Base-by-base conservation (phyloP, 192 early-diverging fungal genomes). In the Coemansia sp. region DNA sequence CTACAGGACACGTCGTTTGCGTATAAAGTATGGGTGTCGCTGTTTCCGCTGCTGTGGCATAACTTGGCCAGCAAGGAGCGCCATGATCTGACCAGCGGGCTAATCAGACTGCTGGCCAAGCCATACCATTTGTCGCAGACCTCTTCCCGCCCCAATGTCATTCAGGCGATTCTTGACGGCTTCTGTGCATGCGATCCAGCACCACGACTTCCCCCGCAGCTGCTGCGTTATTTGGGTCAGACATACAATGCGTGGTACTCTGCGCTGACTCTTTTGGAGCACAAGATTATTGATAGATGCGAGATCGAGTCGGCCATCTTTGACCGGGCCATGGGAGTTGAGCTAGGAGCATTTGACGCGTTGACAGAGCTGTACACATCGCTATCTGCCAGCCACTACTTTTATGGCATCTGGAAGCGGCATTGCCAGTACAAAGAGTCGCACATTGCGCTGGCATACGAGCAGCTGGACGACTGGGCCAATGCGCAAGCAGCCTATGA, bases 401-500 rank as follows among this genome's bases (percentile, higher is more conserved):
- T 90, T 60, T 87, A 84, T 58, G 97, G 97, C 15, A 69, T 92
- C 5, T 96, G 94, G 96, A 81, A 92, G 53, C 84, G 93, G 14
- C 85, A 91, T 39, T 90, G 87, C 58, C 79, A 89, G 38, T 96
- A 91, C 70, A 70, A 80, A 18, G 97, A 99, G 75, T 97, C 97
- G 14, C 95, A 96, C 64, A 81, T 88, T n/a, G 97, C 94, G 1
- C 71, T 98, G 18, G 96, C 96, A 1, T 97, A 85, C 64, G 94
- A 98, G 71, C 93, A 99, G 74, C 80, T 81, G 51, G 94, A 91
- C 14, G 84, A 94, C 76, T 99, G 96, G 96, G 76, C 77, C 18
- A 86, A 88, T 34, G 94, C 97, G 1, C 96, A 98, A 65, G 80
- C 76, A 18, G 81, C 89, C 60, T 97, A 94, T 49, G 97, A 98